Conservation (phyloP, 2,329 filamentous ascomycete species). For the Epichloe aotearoae region DNA sequence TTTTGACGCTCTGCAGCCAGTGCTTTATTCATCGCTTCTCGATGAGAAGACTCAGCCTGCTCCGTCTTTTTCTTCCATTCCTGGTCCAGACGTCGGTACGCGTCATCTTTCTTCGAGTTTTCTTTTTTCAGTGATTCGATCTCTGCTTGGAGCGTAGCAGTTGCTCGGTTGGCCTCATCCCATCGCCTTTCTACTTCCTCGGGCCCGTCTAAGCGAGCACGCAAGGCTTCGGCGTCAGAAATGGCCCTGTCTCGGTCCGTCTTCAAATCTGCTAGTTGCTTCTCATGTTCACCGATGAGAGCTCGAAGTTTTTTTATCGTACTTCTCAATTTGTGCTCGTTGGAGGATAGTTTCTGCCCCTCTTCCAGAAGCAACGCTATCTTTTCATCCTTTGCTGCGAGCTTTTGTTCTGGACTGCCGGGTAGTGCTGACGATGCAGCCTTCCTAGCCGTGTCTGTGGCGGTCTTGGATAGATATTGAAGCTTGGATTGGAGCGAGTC, state of each 20-base stretch:
- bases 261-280: constrained; percentile 45
- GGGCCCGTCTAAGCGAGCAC: constrained; percentile 33
- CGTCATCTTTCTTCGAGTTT: constrained; percentile 45
- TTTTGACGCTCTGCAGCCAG: constrained; percentile 52
- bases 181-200: constrained; percentile 43
- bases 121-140: constrained; percentile 31
- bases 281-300: constrained; percentile 53
- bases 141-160: constrained; percentile 32
- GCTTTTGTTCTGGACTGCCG: constrained; percentile 59
- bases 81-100: constrained; percentile 53
- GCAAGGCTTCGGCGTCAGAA: constrained; percentile 33
- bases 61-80: constrained; percentile 57
- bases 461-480: constrained; percentile 72
- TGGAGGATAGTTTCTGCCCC: constrained; percentile 78
- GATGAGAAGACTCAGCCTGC: constrained; percentile 50
- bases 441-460: constrained; percentile 60
- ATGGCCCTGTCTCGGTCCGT: constrained; percentile 45
- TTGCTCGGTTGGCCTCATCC: constrained; percentile 37
- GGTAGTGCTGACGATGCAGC: constrained; percentile 47
- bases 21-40: constrained; percentile 52
- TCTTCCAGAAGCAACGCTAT: constrained; percentile 86
- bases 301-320: constrained; percentile 68
- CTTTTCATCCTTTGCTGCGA: constrained; percentile 82
- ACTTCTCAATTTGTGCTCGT: constrained; percentile 70
- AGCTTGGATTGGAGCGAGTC: constrained; percentile 87